Percentiles rank a stretch among this genome's conserved stretches.
These are phyloP conservation scores for Calonectria naviculata DNA, from an alignment of 2,329 filamentous ascomycete genomes.

Conservation along the genomic window DNA sequence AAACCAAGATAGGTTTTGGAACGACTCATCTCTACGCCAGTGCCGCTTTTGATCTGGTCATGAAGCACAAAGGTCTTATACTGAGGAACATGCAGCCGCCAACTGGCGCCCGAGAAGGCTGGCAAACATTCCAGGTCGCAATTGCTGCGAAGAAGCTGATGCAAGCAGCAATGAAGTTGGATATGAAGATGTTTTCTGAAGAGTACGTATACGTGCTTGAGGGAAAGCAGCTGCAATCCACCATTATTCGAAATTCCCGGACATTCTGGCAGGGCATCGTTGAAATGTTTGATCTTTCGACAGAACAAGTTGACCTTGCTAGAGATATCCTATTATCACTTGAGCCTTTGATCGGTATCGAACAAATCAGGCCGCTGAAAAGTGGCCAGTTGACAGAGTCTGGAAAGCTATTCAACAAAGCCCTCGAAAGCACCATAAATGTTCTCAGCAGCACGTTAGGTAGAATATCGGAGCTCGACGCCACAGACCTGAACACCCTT, in stretches of 20 bases:
- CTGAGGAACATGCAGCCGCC: constrained; percentile 48
- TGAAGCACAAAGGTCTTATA: constrained; percentile 72
- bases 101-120: constrained; percentile 44
- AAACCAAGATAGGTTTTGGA: constrained; percentile 56
- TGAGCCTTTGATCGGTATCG: constrained; percentile 77
- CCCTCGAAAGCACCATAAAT: constrained; percentile 66
- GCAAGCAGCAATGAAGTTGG: constrained; percentile 65
- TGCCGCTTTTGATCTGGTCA: constrained; percentile 72
- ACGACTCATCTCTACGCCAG: constrained; percentile 72
- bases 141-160: constrained; percentile 59
- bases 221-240: constrained; percentile 71
- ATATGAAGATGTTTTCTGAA: constrained; percentile 55
- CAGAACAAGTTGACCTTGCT: constrained; percentile 78
- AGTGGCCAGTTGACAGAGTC: constrained; percentile 52
- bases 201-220: constrained; percentile 69
- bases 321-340: constrained; percentile 79
- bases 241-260: constrained; percentile 74
- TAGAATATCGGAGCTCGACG: constrained; percentile 80
- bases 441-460: constrained; percentile 81
- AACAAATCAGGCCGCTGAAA: constrained; percentile 73
- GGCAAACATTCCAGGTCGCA: constrained; percentile 53
- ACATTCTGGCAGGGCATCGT: constrained; percentile 55
- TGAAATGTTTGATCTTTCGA: constrained; percentile 81
- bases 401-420: constrained; percentile 78
- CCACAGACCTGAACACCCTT: constrained; percentile 74